These are phyloP conservation scores for Acacia melanoxylon DNA, from an alignment of 306 rosid species.

Conservation along the genomic window DNA sequence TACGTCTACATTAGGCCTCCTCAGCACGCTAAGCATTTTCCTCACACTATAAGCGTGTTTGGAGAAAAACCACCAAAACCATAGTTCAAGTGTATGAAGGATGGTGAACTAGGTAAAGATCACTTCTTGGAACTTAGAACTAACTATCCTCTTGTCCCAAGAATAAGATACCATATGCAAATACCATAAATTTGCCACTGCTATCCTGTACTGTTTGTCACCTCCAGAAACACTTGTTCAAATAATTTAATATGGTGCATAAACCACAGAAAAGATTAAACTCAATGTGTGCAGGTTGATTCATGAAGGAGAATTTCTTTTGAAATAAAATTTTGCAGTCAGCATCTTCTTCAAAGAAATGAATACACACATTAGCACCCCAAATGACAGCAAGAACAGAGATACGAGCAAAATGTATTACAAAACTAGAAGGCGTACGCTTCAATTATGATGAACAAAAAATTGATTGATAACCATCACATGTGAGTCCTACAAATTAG, in stretches of 20 bases:
- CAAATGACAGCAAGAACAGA: background rate
- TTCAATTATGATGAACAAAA: background rate
- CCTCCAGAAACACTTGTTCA: background rate
- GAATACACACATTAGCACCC: background rate
- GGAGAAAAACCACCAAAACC: too few species aligned
- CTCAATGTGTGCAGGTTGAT: background rate
- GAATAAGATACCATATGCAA: background rate
- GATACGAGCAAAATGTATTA: background rate
- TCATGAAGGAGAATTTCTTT: background rate
- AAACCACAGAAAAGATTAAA: background rate
- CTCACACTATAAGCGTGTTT: too few species aligned
- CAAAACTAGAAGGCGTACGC: background rate
- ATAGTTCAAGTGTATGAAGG: background rate
- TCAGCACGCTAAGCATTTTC: too few species aligned
- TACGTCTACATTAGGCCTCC: background rate
- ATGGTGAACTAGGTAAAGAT: too few species aligned
- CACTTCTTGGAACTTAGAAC: too few species aligned
- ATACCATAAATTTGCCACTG: background rate
- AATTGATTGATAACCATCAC: background rate
- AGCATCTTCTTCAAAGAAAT: background rate
- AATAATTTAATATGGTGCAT: background rate
- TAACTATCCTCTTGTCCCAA: background rate
- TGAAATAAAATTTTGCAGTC: background rate
- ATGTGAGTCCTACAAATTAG: background rate
- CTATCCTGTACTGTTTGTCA: background rate